A percentile compares a stretch with the other conserved stretches of the same genome.
Evolutionary conservation across 768 basidiomycete genomes (phyloP).

Genomic region (Mycena leptocephala): DNA sequence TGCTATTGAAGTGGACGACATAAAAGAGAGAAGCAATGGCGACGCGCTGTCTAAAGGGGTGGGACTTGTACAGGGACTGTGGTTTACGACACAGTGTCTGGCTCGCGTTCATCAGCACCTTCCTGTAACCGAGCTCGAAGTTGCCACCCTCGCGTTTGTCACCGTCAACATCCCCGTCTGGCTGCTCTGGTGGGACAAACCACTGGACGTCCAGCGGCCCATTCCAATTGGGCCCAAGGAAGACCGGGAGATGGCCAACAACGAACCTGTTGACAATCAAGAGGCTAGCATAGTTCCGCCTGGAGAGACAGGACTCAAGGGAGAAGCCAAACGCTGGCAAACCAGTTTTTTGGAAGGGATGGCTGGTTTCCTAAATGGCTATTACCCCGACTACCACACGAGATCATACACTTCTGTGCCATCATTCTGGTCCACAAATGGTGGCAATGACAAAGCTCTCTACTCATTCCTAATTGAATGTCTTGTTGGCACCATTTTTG

Average conservation of each 20-base stretch:
- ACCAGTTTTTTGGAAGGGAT: neutral
- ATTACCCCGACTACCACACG: neutral
- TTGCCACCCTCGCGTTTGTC: conserved; percentile 52
- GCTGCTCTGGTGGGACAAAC: conserved; percentile 57
- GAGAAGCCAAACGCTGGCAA: too few relatives aligned
- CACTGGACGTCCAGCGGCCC: conserved; percentile 38
- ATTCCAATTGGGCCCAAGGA: neutral
- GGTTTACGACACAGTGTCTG: conserved; percentile 52
- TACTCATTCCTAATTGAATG: conserved; percentile 12
- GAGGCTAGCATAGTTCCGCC: neutral
- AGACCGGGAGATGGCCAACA: too few relatives aligned
- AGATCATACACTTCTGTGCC: neutral
- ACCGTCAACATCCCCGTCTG: conserved; percentile 49
- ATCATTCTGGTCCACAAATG: neutral
- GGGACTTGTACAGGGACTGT: conserved; percentile 49
- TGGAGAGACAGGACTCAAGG: neutral
- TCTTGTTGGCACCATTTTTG: conserved; percentile 38
- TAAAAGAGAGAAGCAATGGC: conserved; percentile 49
- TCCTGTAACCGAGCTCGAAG: conserved; percentile 51
- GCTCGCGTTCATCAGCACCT: conserved; percentile 41
- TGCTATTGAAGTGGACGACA: conserved; percentile 24
- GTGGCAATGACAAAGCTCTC: conserved; percentile 34
- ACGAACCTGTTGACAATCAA: neutral
- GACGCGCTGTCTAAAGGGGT: conserved; percentile 51
- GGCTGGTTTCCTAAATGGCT: neutral